Evolutionary conservation across 2,329 filamentous ascomycete species (phyloP).

Genomic region (Paraphoma sp.): DNA sequence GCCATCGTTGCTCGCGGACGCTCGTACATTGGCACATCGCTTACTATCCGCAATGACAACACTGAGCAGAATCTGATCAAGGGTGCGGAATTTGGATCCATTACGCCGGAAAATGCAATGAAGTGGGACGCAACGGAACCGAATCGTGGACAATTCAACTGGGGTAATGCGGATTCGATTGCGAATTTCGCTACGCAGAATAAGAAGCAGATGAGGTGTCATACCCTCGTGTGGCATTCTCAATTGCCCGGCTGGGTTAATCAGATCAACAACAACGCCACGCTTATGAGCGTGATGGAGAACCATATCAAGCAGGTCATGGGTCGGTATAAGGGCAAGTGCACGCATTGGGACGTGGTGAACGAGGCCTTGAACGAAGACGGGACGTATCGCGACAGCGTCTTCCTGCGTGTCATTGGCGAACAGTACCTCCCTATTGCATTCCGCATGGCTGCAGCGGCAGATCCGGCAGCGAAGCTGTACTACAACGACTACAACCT

Average conservation of each 20-base stretch:
- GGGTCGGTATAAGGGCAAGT: slow-evolving; percentile 46
- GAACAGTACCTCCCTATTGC: slow-evolving; percentile 64
- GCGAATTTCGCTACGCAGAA: slow-evolving; percentile 46
- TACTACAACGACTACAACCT: slow-evolving; percentile 72
- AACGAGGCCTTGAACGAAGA: slow-evolving; percentile 63
- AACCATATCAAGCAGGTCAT: slow-evolving; percentile 49
- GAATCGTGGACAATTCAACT: slow-evolving; percentile 43
- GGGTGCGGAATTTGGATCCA: slow-evolving; percentile 37
- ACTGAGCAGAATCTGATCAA: slow-evolving; percentile 29
- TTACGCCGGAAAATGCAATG: slow-evolving; percentile 49
- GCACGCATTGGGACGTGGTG: slow-evolving; percentile 47
- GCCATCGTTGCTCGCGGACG: slow-evolving; percentile 33
- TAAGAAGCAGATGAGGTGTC: slow-evolving; percentile 46
- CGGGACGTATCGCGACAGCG: slow-evolving; percentile 59
- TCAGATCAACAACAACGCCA: slow-evolving; percentile 43
- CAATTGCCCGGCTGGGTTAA: slow-evolving; percentile 48
- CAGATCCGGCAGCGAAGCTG: slow-evolving; percentile 65
- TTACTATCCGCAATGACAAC: slow-evolving; percentile 45
- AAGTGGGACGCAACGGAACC: slow-evolving; percentile 52
- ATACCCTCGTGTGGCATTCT: slow-evolving; percentile 50
- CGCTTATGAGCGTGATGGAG: slow-evolving; percentile 46
- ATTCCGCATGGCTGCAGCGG: slow-evolving; percentile 63
- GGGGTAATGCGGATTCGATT: slow-evolving; percentile 40
- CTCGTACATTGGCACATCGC: slow-evolving; percentile 45
- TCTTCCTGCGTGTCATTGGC: slow-evolving; percentile 64